A percentile compares a stretch with the other conserved stretches of the same genome.
These are phyloP conservation scores for Erysimum cheiri DNA, from an alignment of 441 rosid genomes.

Conservation along the genomic window DNA sequence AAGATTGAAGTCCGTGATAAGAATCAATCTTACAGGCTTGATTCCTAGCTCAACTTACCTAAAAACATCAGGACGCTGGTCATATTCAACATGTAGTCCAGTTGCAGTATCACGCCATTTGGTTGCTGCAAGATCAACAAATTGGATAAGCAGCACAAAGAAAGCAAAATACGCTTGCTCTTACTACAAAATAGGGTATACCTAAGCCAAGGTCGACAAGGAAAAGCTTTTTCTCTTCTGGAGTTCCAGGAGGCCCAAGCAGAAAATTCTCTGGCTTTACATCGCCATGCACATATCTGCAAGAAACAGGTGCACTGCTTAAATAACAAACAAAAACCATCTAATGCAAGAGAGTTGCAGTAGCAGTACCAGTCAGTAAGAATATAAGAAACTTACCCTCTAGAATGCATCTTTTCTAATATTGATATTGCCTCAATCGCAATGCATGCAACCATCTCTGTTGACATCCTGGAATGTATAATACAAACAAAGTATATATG, in stretches of 20 bases:
- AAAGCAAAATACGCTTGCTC: conserved; percentile 12
- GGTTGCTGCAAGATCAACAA: conserved; percentile 58
- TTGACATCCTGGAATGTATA: conserved; percentile 73
- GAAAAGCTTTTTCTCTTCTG: conserved; percentile 81
- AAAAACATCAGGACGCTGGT: conserved; percentile 97
- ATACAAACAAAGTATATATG: conserved; percentile 5
- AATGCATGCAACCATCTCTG: conserved; percentile 97
- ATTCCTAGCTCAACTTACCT: conserved; percentile 51
- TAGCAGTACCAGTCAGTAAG: conserved; percentile 22
- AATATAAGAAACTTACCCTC: conserved; percentile 58
- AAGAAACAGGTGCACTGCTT: conserved; percentile 27
- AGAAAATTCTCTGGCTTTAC: conserved; percentile 96
- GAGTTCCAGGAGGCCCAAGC: conserved; percentile 84
- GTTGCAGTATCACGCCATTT: conserved; percentile 85
- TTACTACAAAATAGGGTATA: conserved; percentile 40
- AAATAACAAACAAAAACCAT: neutral
- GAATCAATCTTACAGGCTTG: conserved; percentile 10
- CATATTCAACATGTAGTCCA: conserved; percentile 92
- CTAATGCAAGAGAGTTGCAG: conserved; percentile 12
- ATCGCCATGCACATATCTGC: conserved; percentile 96
- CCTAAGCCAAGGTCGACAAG: conserved; percentile 97
- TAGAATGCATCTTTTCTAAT: conserved; percentile 87
- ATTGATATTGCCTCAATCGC: conserved; percentile 96
- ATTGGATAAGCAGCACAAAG: conserved; percentile 25
- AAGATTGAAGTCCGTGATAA: conserved; percentile 13